Percentiles rank a stretch among this genome's conserved stretches.
phyloP scores from a whole-genome alignment of 129 eudicot species.

The Silybum marianum region DNA sequence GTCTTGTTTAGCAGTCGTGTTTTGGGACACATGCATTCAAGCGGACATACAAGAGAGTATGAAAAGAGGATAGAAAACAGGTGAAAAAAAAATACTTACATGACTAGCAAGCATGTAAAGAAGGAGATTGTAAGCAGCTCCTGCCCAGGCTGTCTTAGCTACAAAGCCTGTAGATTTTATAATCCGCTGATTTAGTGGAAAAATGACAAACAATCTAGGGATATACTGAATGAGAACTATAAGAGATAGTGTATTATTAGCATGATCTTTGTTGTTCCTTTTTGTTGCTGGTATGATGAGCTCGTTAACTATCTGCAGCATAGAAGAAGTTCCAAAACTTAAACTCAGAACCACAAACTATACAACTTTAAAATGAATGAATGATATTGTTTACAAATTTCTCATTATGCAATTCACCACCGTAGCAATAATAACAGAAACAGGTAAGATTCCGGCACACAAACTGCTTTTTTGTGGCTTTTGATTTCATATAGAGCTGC shows the following conservation, averaged over 20 bases:
- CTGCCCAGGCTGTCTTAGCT: slow-evolving; percentile 98
- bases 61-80: not conserved
- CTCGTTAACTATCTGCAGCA: slow-evolving; percentile 69
- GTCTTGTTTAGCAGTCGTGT: not conserved
- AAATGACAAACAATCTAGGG: slow-evolving; percentile 75
- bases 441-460: not conserved
- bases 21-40: not conserved
- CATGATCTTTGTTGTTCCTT: slow-evolving; percentile 53
- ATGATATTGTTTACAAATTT: not conserved
- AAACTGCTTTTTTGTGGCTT: not conserved
- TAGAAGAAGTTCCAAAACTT: not conserved
- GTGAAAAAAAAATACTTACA: slow-evolving; percentile 42
- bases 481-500: not conserved
- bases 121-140: slow-evolving; percentile 91
- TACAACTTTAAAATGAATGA: not conserved
- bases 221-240: slow-evolving; percentile 86
- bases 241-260: slow-evolving; percentile 74
- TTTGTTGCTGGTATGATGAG: slow-evolving; percentile 72
- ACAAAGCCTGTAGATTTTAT: slow-evolving; percentile 84
- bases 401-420: not conserved
- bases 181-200: slow-evolving; percentile 79
- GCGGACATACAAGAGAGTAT: not conserved
- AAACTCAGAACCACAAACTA: slow-evolving; percentile 3
- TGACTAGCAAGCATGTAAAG: slow-evolving; percentile 94
- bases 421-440: not conserved